These are phyloP conservation scores for Marchantia polymorpha DNA, from an alignment of 225 moss, liverwort and hornwort species.

Conservation along the genomic window DNA sequence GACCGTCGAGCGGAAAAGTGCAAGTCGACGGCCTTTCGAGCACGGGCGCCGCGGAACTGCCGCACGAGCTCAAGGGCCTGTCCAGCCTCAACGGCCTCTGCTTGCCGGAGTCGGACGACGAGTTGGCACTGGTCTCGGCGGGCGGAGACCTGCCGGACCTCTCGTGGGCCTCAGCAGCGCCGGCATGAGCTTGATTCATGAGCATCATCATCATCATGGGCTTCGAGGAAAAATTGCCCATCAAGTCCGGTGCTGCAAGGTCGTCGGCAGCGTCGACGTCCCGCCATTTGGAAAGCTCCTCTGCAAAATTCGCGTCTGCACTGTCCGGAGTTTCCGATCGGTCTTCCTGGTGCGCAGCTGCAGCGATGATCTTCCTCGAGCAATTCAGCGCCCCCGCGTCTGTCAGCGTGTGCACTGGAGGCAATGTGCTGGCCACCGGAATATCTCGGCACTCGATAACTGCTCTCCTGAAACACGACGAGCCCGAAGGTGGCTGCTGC, in stretches of 20 bases:
- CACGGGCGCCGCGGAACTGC: conserved; percentile 32
- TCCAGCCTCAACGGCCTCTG: conserved; percentile 21
- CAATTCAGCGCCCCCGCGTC: not conserved
- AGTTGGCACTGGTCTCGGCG: conserved; percentile 5
- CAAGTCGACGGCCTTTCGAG: conserved; percentile 28
- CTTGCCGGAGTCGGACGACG: conserved; percentile 17
- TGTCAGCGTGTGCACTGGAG: not conserved
- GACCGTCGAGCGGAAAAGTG: conserved; percentile 13
- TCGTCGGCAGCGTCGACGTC: not conserved
- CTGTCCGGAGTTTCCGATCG: not conserved
- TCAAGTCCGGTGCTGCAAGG: not conserved
- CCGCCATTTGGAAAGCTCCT: conserved; percentile 13
- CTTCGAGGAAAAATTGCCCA: conserved; percentile 6
- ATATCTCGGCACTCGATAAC: conserved; percentile 19
- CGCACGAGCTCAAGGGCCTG: conserved; percentile 41
- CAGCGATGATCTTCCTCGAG: too few species aligned
- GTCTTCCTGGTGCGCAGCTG: not conserved
- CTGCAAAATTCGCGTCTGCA: not conserved
- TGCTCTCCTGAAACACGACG: not conserved
- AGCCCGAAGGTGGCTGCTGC: not conserved
- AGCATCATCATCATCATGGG: not conserved
- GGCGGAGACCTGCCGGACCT: not conserved
- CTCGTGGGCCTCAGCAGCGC: not conserved
- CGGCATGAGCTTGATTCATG: not conserved
- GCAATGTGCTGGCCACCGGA: conserved; percentile 8